Evolutionary conservation across 2,329 filamentous ascomycete genomes (phyloP).

Genomic region (Aspergillus texensis): DNA sequence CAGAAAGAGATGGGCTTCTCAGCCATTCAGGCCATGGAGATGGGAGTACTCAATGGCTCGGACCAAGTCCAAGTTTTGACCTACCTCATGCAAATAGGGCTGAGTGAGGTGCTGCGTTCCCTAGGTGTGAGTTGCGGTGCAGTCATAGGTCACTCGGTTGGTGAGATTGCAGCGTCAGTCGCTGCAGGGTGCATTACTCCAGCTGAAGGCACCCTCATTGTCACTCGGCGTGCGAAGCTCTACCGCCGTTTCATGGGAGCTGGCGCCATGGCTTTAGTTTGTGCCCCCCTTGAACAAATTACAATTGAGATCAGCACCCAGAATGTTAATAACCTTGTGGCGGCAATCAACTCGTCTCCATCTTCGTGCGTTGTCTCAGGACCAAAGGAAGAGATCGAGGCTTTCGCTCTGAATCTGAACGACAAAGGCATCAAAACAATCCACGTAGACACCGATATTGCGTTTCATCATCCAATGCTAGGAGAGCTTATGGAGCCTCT

Average conservation of each 20-base stretch:
- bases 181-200: conserved; percentile 24
- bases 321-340: background rate
- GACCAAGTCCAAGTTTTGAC: conserved; percentile 18
- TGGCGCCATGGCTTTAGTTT: conserved; percentile 15
- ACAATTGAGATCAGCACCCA: background rate
- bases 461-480: conserved; percentile 47
- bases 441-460: conserved; percentile 44
- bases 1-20: conserved; percentile 19
- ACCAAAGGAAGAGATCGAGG: conserved; percentile 14
- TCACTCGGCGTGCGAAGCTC: conserved; percentile 36
- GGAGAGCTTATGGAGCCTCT: conserved; percentile 34
- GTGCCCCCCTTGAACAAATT: background rate
- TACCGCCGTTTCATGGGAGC: conserved; percentile 34
- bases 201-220: conserved; percentile 40
- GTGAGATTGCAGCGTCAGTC: conserved; percentile 46
- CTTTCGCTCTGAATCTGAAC: conserved; percentile 7
- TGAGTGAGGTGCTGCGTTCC: conserved; percentile 33
- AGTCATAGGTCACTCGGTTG: conserved; percentile 47
- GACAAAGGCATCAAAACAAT: conserved; percentile 32
- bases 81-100: conserved; percentile 39
- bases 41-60: conserved; percentile 10
- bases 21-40: conserved; percentile 3
- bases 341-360: conserved; percentile 16
- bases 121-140: conserved; percentile 33
- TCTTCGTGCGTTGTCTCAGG: conserved; percentile 14